Conservation (phyloP, 306 rosid genomes). For the Coriaria nepalensis region DNA sequence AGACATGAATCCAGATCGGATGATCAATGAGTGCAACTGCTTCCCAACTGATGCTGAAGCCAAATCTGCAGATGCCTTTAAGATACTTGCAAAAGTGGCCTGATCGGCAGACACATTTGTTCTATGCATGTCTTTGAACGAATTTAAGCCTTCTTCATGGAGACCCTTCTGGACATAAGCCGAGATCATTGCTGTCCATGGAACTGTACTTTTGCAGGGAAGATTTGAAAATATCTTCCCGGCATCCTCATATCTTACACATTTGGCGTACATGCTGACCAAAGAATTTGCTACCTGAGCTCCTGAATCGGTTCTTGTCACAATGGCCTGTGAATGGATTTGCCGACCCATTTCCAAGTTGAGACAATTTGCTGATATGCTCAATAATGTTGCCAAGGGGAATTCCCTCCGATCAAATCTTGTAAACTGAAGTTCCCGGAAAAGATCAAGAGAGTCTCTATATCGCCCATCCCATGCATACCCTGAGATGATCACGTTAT, state of each 20-base stretch:
- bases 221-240: slow-evolving; percentile 38
- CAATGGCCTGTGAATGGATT: slow-evolving; percentile 61
- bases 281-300: slow-evolving; percentile 59
- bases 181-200: slow-evolving; percentile 87
- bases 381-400: slow-evolving; percentile 65
- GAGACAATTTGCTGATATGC: slow-evolving; percentile 51
- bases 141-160: slow-evolving; percentile 50
- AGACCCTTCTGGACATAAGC: slow-evolving; percentile 57
- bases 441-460: slow-evolving; percentile 37
- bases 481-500: slow-evolving; percentile 51
- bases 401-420: slow-evolving; percentile 53
- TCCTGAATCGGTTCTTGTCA: slow-evolving; percentile 36
- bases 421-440: slow-evolving; percentile 40
- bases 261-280: slow-evolving; percentile 92
- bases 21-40: slow-evolving; percentile 52
- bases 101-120: slow-evolving; percentile 36
- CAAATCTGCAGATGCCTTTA: slow-evolving; percentile 60
- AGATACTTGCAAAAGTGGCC: slow-evolving; percentile 70
- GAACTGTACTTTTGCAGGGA: slow-evolving; percentile 47
- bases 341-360: slow-evolving; percentile 64
- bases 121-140: slow-evolving; percentile 56
- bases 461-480: slow-evolving; percentile 47
- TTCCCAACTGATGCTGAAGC: slow-evolving; percentile 58
- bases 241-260: slow-evolving; percentile 57
- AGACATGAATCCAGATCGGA: slow-evolving; percentile 51